Evolutionary conservation across 371 early-diverging fungal species (phyloP).

Genomic region (Mucor saturninus): DNA sequence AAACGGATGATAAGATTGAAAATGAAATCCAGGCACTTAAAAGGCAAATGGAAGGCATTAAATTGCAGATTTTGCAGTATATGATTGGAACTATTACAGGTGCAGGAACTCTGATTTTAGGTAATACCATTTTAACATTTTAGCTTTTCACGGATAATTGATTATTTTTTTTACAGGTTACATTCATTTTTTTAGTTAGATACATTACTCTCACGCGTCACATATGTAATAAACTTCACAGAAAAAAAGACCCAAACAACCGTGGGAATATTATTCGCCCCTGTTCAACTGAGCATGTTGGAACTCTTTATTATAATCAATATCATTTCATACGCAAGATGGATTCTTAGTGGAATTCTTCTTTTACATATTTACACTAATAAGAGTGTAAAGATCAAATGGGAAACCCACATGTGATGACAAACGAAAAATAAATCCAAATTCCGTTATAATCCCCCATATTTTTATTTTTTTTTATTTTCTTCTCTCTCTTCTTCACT

Average conservation of each 20-base stretch:
- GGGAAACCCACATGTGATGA: slow-evolving; percentile 24
- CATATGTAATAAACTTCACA: not conserved
- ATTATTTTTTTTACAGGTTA: slow-evolving; percentile 14
- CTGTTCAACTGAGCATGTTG: not conserved
- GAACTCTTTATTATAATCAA: not conserved
- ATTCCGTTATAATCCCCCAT: slow-evolving; percentile 19
- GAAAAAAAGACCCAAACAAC: not conserved
- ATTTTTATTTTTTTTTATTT: slow-evolving; percentile 4
- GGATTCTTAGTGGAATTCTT: not conserved
- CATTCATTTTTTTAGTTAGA: slow-evolving; percentile 28
- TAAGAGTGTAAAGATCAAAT: not conserved
- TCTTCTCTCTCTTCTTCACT: slow-evolving; percentile 8
- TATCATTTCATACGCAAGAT: too few species aligned
- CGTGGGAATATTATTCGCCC: slow-evolving; percentile 18
- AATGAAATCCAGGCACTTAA: slow-evolving; percentile 81
- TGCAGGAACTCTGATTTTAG: slow-evolving; percentile 77
- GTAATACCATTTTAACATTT: slow-evolving; percentile 36
- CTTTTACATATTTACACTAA: not conserved
- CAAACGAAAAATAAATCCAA: slow-evolving; percentile 25
- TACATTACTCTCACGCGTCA: slow-evolving; percentile 6
- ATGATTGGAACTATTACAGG: slow-evolving; percentile 87
- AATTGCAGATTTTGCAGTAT: slow-evolving; percentile 83
- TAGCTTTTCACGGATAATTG: not conserved
- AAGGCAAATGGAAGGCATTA: slow-evolving; percentile 91
- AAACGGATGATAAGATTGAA: slow-evolving; percentile 87